phyloP scores from a whole-genome alignment of 495 filamentous ascomycete genomes.

The Aspergillus wentii region DNA sequence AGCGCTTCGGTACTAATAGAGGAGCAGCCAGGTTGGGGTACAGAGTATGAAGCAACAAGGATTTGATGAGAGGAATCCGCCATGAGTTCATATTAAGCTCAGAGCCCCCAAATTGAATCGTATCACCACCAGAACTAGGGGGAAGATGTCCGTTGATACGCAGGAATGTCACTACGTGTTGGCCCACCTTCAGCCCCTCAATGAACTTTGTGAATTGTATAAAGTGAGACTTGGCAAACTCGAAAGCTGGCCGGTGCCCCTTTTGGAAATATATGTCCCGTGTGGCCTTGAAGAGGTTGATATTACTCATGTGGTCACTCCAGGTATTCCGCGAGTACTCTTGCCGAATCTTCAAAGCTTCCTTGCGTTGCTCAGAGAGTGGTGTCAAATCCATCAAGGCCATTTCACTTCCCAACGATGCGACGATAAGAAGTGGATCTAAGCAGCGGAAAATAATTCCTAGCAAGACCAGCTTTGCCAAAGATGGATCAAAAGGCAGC shows the following conservation, averaged over 20 bases:
- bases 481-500: constrained; percentile 43
- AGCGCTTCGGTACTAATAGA: constrained; percentile 1
- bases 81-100: constrained; percentile 45
- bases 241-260: constrained; percentile 18
- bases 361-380: constrained; percentile 12
- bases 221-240: constrained; percentile 17
- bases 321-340: constrained; percentile 34
- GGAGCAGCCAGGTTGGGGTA: constrained; percentile 46
- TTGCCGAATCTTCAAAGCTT: constrained; percentile 23
- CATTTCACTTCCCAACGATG: constrained; percentile 30
- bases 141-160: not conserved
- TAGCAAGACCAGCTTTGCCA: constrained; percentile 55
- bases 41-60: constrained; percentile 41
- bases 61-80: constrained; percentile 44
- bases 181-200: not conserved
- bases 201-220: constrained; percentile 9
- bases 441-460: constrained; percentile 58
- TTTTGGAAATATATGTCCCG: constrained; percentile 24
- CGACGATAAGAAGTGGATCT: constrained; percentile 54
- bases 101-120: constrained; percentile 38
- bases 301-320: constrained; percentile 49
- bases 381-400: constrained; percentile 40
- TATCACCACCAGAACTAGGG: too few species aligned
- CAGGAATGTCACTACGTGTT: constrained; percentile 2
- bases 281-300: constrained; percentile 47